phyloP scores from a whole-genome alignment of 2,329 filamentous ascomycete genomes.

The Cercospora canescens region DNA sequence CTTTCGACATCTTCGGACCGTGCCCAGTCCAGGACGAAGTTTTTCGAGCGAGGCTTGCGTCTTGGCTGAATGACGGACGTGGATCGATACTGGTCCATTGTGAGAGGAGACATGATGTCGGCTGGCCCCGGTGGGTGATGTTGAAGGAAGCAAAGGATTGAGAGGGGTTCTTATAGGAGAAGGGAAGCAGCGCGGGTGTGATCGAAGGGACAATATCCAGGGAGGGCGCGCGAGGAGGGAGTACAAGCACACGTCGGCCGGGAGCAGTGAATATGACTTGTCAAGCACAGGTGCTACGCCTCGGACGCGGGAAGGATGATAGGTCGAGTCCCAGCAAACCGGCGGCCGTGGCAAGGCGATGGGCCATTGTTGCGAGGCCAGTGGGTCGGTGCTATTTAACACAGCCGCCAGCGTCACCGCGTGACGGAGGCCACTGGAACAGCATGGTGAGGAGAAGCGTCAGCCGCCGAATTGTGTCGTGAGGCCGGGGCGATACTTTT shows the following conservation, averaged over 20 bases:
- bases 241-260: conserved; percentile 10
- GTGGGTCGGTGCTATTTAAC: conserved; percentile 14
- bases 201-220: conserved; percentile 7
- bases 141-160: conserved; percentile 4
- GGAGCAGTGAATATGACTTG: conserved; percentile 14
- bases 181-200: conserved; percentile 5
- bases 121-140: background rate
- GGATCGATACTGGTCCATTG: background rate
- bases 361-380: conserved; percentile 13
- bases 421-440: background rate
- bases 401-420: background rate
- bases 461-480: background rate
- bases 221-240: background rate
- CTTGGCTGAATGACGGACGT: conserved; percentile 21
- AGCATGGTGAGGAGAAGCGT: background rate
- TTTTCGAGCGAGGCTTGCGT: conserved; percentile 17
- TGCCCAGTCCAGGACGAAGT: conserved; percentile 27
- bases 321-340: conserved; percentile 10
- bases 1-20: conserved; percentile 30
- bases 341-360: background rate
- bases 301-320: conserved; percentile 18
- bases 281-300: conserved; percentile 16
- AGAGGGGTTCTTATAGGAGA: background rate
- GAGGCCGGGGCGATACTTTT: background rate
- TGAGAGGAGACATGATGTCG: background rate